Base-by-base conservation (phyloP, 495 filamentous ascomycete genomes). In the Podospora sp. region DNA sequence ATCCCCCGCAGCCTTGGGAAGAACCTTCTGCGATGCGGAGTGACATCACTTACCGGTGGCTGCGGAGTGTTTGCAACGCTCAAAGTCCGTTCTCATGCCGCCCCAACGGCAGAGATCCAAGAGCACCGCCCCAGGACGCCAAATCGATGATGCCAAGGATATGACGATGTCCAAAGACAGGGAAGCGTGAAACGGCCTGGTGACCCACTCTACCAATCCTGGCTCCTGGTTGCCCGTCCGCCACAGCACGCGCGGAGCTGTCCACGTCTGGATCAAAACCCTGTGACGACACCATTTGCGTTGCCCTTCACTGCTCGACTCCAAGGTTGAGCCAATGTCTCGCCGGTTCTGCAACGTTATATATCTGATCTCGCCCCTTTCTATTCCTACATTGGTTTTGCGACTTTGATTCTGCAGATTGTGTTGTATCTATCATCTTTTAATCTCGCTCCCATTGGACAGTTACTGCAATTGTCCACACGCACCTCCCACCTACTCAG, bases 151-250 rank as follows among this genome's bases (percentile, higher is more conserved):
- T 26, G 64, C 40, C 56, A 61, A 61, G 57, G 36, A 52, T 58
- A 66, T 46, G 49, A 60, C 55, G 27, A 51, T 46, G 21, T n/a
- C 25, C 64, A 20, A 57, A 61, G 36, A 20, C 40, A 52, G 57
- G 64, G 57, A 66, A 61, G 64, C 64, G 35, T 66, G 56, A 55
- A 53, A 60, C 64, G 40, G n/a, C 46, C 60, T 60, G 57, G 21
- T 62, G 60, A 62, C 60, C 60, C 60, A 26, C 60, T 21, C 35
- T 11, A 16, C 26, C 40, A 33, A 46, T 46, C 40, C 40, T 46
- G 40, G 33, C 33, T 36, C 33, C 33, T 36, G 50, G 61, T 29
- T 52, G 40, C 24, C 24, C 25, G 62, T 64, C 62, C 55, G 40
- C 36, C 53, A 29, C 57, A 60, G 20, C n/a, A 21, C 25, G 26